Evolutionary conservation across 805 yeast genomes (phyloP), one percentile per base, ranked within the genome.

Genomic region (Groenewaldozyma salmanticensis): DNA sequence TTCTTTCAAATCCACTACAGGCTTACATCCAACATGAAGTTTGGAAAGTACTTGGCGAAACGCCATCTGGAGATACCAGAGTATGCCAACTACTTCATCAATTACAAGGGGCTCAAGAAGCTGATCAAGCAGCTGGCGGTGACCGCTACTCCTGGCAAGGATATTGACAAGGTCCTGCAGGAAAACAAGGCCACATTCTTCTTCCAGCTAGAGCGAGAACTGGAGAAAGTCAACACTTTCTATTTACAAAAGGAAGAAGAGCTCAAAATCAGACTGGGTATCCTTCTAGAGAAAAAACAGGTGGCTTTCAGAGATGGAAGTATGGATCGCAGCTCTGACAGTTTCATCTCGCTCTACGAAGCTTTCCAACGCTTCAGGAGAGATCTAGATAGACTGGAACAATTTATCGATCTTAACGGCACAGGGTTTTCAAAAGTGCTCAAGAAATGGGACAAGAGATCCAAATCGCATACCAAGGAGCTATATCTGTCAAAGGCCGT

Each of bases 401-500:
- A 90, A 60, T 92, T 84, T 62, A 86, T 92, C 31, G 96, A 88
- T 60, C 70, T 92, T 44, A 92, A 92, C 58, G 96, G 88, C 54
- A 85, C 95, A 0, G 98, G 98, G 11, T 92, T 92, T 61, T 79
- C 94, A 18, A 92, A 92, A 63, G 96, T 86, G 21, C 73, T 92
- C 54, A 92, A 92, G 60, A 92, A 92, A 65, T 92, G 98, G 98
- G 98, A 92, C 63, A 92, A 92, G 62, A 70, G 96, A 47, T 86
- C 96, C 18, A 87, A 90, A 55, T 84, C 95, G 2, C 94, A 85
- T 51, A 87, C 96, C 4, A 87, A 88, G 56, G 98, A 92, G 58
- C 69, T 92, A 39, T 92, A 88, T 58, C 70, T 92, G 37, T 78
- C 86, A 22, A 81, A 96, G 0, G 96, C 96, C 0, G 95, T 92